Evolutionary conservation across 2,329 filamentous ascomycete species (phyloP).

Genomic region (Colletotrichum chrysophilum): DNA sequence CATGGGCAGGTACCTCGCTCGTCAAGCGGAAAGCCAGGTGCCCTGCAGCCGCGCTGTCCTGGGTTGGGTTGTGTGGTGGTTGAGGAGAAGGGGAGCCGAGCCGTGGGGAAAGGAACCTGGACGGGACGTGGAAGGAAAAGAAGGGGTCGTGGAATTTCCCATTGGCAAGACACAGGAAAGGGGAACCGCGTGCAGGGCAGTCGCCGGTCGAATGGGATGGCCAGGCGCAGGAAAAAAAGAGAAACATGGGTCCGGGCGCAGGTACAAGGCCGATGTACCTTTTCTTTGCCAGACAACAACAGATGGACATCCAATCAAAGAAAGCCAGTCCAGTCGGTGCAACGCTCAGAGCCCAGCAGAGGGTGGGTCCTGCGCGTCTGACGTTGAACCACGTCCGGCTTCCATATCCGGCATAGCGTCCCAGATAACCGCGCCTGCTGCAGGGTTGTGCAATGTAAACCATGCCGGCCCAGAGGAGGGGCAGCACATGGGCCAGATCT

Average conservation of each 20-base stretch:
- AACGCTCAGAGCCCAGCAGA: neutral
- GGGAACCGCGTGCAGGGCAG: neutral
- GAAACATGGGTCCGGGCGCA: slow-evolving; percentile 14
- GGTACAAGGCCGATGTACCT: neutral
- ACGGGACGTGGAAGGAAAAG: slow-evolving; percentile 3
- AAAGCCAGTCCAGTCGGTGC: neutral
- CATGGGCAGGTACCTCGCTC: neutral
- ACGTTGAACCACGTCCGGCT: slow-evolving; percentile 15
- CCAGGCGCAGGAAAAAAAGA: neutral
- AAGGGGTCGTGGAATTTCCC: slow-evolving; percentile 20
- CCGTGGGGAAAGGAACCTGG: slow-evolving; percentile 12
- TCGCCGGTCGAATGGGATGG: neutral
- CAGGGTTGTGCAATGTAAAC: slow-evolving; percentile 12
- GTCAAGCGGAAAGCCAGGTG: neutral
- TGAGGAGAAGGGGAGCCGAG: slow-evolving; percentile 15
- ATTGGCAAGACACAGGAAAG: slow-evolving; percentile 8
- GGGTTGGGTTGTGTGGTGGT: neutral
- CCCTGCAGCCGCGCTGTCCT: neutral
- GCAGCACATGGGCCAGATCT: neutral
- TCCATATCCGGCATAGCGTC: slow-evolving; percentile 12
- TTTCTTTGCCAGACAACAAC: neutral
- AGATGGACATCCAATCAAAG: neutral
- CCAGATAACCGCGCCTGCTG: slow-evolving; percentile 15
- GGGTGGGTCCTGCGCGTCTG: slow-evolving; percentile 10
- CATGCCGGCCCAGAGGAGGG: neutral